A percentile compares a stretch with the other conserved stretches of the same genome.
These are phyloP conservation scores for Chalciporus pseudorubinellus DNA, from an alignment of 768 basidiomycete species.

Conservation along the genomic window DNA sequence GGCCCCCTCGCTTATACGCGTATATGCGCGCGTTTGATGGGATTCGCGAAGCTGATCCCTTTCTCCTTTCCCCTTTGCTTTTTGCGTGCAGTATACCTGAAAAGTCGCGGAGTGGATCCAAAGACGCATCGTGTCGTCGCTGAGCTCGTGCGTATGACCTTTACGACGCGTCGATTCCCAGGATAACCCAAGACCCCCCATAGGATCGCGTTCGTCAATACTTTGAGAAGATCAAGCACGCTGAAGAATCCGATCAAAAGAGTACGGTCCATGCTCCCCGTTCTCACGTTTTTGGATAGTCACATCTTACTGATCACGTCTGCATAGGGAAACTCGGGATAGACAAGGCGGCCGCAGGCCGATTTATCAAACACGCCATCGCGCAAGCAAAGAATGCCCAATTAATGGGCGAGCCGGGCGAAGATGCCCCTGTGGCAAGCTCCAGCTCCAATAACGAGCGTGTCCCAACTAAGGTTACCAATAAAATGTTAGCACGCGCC, in stretches of 20 bases:
- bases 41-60: neutral
- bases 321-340: conserved; percentile 43
- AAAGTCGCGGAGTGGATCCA: conserved; percentile 76
- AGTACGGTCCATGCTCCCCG: conserved; percentile 7
- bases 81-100: conserved; percentile 64
- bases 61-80: neutral
- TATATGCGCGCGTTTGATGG: neutral
- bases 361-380: conserved; percentile 85
- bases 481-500: conserved; percentile 68
- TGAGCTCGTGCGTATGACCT: conserved; percentile 41
- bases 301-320: neutral
- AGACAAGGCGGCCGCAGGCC: conserved; percentile 75
- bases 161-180: neutral
- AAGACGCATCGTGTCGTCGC: conserved; percentile 70
- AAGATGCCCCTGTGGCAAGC: conserved; percentile 2
- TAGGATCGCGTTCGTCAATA: conserved; percentile 77
- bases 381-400: conserved; percentile 48
- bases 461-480: conserved; percentile 58
- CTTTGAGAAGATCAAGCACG: conserved; percentile 77
- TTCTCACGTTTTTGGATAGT: neutral
- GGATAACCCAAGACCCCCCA: neutral
- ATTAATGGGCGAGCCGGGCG: conserved; percentile 34
- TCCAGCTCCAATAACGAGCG: conserved; percentile 20
- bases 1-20: neutral
- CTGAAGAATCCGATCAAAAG: conserved; percentile 65